Evolutionary conservation across 345 rosid species (phyloP), one percentile per base, ranked within the genome.

Genomic region (Eucalyptus rudis): DNA sequence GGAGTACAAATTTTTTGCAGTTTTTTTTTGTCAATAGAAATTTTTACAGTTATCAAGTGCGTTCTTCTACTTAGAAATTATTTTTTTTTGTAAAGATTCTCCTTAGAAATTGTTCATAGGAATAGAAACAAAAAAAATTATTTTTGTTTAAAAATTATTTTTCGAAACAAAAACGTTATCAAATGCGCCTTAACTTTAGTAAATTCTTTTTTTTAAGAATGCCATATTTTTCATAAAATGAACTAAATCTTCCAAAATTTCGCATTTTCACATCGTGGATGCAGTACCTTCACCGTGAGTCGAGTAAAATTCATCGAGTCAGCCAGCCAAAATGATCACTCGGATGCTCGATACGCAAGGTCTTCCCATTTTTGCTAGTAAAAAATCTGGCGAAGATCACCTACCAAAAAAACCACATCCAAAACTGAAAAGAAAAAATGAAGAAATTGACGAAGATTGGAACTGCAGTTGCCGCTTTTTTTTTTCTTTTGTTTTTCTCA

Each of bases 331-430:
- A 33, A 3, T 5, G 8, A 19, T 36, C 27, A 71, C 7, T 71
- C 36, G 8, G 54, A 0, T 49, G 51, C 19, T 50, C 0, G 3
- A 16, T 5, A 19, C 0, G 25, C 14, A 71, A 33, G 0, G 25
- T 71, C 81, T 5, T 33, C 7, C 13, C 27, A 36, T 71, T 71
- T 29, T 56, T 7, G 36, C 71, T 71, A 71, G 45, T 71, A 19
- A 24, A 71, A 36, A 71, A 10, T 71, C 4, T 19, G 27, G 0
- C 8, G 15, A 36, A 1, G 0, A 36, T 71, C 7, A 71, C 25
- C 40, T 36, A 10, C 76, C 44, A 68, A 71, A 5, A 68, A 24
- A 24, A 2, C 29, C 29, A 10, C 6, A 40, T 33, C 22, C 43
- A 14, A 33, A 8, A 68, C 5, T 2, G 43, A 33, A 9, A 68